Evolutionary conservation across 2,329 filamentous ascomycete genomes (phyloP), one percentile per base, ranked within the genome.

Genomic region (Penicillium olsonii): DNA sequence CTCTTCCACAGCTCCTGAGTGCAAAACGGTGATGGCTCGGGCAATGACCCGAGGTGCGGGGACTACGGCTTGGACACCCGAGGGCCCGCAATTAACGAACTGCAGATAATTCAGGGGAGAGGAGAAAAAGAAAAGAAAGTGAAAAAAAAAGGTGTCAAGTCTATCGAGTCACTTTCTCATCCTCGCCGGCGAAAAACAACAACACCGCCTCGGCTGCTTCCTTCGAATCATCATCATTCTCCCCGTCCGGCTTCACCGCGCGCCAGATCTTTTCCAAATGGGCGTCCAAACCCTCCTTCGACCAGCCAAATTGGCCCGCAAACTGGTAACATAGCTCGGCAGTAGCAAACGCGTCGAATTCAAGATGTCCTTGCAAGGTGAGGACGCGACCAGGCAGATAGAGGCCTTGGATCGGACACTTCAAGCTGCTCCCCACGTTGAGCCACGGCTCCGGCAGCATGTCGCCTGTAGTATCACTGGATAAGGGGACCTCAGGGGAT

Each of bases 191-290:
- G 42, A 65, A 60, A 47, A 68, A 67, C 37, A 53, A 42, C 26
- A 67, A 44, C 8, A 64, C 61, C 18, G 57, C 48, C 48, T 65
- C 65, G 3, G 65, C 65, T 1, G 65, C 62, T 17, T 59, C 12
- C 37, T 51, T 53, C 2, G 65, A 56, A 50, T 68, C 64, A 52
- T 65, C 62, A 1, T 55, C 51, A 19, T 56, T 59, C 6, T 57
- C 54, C 14, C 39, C 24, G 2, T 49, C 54, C 2, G 27, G 34
- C 15, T 39, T 39, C 5, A 20, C 45, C 12, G 47, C 49, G 14
- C 31, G 27, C 31, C 56, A 48, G 48, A 67, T 56, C 18, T 50
- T 47, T n/a, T 14, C 20, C 17, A 66, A 33, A 50, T 50, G 57
- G 15, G 45, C 37, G 8, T 38, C 37, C 14, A 59, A 35, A 3